phyloP scores from a whole-genome alignment of 441 rosid genomes.

The Arabidopsis hybrid region DNA sequence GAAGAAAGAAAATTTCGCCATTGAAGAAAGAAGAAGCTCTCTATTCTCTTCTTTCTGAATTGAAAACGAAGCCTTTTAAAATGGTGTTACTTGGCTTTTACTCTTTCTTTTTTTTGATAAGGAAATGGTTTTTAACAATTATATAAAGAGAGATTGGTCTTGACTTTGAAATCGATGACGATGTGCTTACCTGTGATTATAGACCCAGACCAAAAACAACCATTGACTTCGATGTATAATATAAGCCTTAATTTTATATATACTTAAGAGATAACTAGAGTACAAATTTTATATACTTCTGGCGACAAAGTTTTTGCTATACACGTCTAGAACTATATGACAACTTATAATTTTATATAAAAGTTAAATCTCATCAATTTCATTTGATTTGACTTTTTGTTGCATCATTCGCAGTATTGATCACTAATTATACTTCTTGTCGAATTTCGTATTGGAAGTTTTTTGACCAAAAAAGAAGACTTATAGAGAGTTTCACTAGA shows the following conservation, averaged over 20 bases:
- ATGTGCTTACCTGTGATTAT: conserved; percentile 29
- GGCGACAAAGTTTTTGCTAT: conserved; percentile 26
- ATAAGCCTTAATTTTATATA: conserved; percentile 5
- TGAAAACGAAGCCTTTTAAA: not conserved
- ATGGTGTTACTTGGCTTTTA: conserved; percentile 26
- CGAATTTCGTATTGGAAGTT: not conserved
- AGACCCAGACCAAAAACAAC: conserved; percentile 13
- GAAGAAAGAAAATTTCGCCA: conserved; percentile 40
- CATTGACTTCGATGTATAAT: conserved; percentile 40
- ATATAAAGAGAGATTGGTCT: conserved; percentile 25
- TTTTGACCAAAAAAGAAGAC: not conserved
- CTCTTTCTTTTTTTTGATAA: no score
- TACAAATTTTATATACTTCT: no score
- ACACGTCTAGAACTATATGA: conserved; percentile 31
- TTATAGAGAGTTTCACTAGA: conserved; percentile 7
- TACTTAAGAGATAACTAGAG: no score
- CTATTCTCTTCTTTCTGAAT: conserved; percentile 10
- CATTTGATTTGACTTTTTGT: not conserved
- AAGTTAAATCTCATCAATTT: not conserved
- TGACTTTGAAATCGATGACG: conserved; percentile 24
- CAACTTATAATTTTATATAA: conserved; percentile 10
- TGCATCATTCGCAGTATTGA: conserved; percentile 3
- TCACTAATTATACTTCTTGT: not conserved
- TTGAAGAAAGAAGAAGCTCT: conserved; percentile 37
- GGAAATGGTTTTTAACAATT: not conserved